Base-by-base conservation (phyloP, 2,329 filamentous ascomycete genomes). In the Fusarium sp. region DNA sequence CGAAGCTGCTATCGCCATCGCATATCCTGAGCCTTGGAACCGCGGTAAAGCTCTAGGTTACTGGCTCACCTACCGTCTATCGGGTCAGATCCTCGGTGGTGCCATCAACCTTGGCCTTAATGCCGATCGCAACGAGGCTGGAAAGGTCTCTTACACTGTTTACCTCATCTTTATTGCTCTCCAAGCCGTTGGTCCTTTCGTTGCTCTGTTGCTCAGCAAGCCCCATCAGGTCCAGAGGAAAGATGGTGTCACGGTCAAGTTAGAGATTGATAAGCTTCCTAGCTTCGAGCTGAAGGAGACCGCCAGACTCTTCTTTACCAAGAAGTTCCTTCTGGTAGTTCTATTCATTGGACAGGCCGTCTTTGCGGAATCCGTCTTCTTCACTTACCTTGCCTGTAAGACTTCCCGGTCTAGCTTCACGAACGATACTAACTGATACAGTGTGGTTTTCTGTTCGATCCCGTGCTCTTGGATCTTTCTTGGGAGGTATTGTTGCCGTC, bases 61-160 rank as follows among this genome's bases (percentile, higher is more conserved):
- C 77, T 94, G 92, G 92, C 84, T 94, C 8, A 86, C 84, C 0
- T 88, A 84, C 72, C 83, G 86, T 1, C 85, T 92, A 4, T 84
- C 85, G 4, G 92, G 92, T 0, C 92, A 93, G 78, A 91, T 94
- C 20, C 81, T 94, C 1, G 92, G 92, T 5, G 92, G 92, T 17
- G 91, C 91, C 1, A 91, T 94, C 78, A 94, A 93, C 54, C 82
- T 94, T 0, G 90, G 90, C 0, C 80, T 94, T 17, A 94, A 94
- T 74, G 85, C 85, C 0, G 78, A 89, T 42, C 84, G 87, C 0
- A 84, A 87, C 68, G 78, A 87, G 58, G 89, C 89, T 1, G 92
- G 92, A 2, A 88, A 90, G 54, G 91, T 94, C 0, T 92, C 90
- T 0, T 93, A 93, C 72, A 87, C 87, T 0, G 92, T 94, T 0